These are phyloP conservation scores for Fusarium sp. DNA, from an alignment of 2,329 filamentous ascomycete genomes.

Conservation along the genomic window DNA sequence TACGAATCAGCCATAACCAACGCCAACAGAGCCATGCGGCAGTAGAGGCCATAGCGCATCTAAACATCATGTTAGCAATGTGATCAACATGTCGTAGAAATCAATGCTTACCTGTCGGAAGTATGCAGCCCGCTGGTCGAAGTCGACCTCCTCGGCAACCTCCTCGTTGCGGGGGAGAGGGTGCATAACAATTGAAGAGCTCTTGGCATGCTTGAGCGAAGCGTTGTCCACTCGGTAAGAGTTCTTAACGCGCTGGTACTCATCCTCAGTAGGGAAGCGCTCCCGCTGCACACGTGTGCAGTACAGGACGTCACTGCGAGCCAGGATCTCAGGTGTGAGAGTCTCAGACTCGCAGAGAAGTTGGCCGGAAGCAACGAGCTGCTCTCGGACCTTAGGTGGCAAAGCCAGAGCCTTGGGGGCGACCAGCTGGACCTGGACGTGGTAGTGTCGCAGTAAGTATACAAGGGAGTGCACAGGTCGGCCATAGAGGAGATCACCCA, in stretches of 20 bases:
- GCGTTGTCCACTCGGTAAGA: constrained; percentile 90
- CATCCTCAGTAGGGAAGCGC: constrained; percentile 81
- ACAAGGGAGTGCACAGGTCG: constrained; percentile 95
- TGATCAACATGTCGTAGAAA: background rate
- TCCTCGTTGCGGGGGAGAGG: constrained; percentile 93
- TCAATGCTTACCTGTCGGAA: constrained; percentile 88
- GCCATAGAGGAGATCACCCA: constrained; percentile 92
- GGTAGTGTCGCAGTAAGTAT: constrained; percentile 94
- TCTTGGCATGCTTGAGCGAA: constrained; percentile 90
- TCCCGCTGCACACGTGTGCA: constrained; percentile 98
- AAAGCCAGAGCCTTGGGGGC: constrained; percentile 82
- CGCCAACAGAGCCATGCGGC: constrained; percentile 95
- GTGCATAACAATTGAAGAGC: constrained; percentile 93
- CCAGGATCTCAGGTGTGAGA: constrained; percentile 87
- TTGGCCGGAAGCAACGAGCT: constrained; percentile 79
- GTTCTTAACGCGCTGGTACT: constrained; percentile 90
- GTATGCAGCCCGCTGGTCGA: constrained; percentile 95
- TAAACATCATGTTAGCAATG: constrained; percentile 52
- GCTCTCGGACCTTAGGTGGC: constrained; percentile 77
- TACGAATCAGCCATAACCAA: constrained; percentile 75
- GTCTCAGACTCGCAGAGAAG: constrained; percentile 79
- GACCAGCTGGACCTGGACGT: constrained; percentile 92
- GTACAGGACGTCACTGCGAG: constrained; percentile 90
- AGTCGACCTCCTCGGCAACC: constrained; percentile 95
- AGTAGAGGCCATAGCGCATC: constrained; percentile 99